Conservation (phyloP, 345 rosid genomes). For the Hibiscus syriacus region DNA sequence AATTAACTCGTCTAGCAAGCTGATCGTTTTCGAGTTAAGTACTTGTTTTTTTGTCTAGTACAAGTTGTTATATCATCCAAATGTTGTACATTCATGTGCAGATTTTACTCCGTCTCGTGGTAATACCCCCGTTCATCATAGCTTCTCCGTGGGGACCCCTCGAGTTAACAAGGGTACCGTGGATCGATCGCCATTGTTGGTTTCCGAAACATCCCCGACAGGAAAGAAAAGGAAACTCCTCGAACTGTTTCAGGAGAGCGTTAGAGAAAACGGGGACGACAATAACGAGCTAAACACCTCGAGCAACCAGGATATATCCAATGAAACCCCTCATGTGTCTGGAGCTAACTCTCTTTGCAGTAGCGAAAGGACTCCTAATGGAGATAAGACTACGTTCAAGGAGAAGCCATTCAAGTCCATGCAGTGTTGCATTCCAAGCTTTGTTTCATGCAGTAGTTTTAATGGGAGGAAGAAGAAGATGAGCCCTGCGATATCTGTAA, state of each 20-base stretch:
- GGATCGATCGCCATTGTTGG: conserved; percentile 28
- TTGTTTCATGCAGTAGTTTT: conserved; percentile 44
- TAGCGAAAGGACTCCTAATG: conserved; percentile 43
- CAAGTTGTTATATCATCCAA: not conserved
- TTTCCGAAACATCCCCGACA: conserved; percentile 36
- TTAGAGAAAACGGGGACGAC: conserved; percentile 31
- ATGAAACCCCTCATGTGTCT: conserved; percentile 40
- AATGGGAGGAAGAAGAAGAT: conserved; percentile 71
- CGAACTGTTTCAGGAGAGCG: no score
- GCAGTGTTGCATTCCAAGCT: conserved; percentile 74
- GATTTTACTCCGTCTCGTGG: no score
- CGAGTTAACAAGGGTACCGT: no score
- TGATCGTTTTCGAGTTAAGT: no score
- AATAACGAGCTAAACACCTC: conserved; percentile 20
- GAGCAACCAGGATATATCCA: conserved; percentile 6
- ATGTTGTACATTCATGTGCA: conserved; percentile 17
- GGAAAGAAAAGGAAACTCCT: conserved; percentile 66
- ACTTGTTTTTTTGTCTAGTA: no score
- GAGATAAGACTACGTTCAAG: conserved; percentile 23
- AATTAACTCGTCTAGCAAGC: not conserved
- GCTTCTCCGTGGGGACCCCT: no score
- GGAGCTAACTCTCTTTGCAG: conserved; percentile 41
- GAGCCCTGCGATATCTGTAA: conserved; percentile 37
- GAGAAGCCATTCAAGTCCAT: conserved; percentile 33
- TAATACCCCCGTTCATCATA: no score